These are phyloP conservation scores for Nemophila menziesii DNA, from an alignment of 257 asterid genomes.

Conservation along the genomic window DNA sequence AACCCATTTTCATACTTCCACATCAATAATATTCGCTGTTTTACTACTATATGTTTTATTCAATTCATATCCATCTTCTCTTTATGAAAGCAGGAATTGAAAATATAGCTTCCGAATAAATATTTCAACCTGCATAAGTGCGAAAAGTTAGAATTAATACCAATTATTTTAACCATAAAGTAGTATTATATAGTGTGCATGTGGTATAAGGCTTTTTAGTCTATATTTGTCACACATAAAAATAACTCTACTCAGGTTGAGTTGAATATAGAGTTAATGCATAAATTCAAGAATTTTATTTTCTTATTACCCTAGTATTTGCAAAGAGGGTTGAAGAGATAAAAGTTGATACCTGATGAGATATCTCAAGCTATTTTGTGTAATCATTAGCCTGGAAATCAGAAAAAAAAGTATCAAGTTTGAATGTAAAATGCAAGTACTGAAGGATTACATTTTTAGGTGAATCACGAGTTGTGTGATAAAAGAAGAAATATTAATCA, in stretches of 20 bases:
- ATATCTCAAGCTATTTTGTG: conserved; percentile 62
- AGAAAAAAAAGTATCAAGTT: not conserved
- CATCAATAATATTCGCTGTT: conserved; percentile 64
- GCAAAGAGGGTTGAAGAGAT: conserved; percentile 5
- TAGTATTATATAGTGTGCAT: no score
- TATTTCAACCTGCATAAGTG: conserved; percentile 61
- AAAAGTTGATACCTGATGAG: conserved; percentile 55
- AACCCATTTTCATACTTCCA: conserved; percentile 83
- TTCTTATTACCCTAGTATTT: not conserved
- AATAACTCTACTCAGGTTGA: not conserved
- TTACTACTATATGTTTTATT: conserved; percentile 77
- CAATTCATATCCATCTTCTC: conserved; percentile 46
- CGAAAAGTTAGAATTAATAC: not conserved
- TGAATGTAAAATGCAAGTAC: not conserved
- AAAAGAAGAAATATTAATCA: not conserved
- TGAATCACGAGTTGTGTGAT: not conserved
- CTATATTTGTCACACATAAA: no score
- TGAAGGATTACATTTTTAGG: no score
- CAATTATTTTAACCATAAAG: no score
- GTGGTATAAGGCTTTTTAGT: not conserved
- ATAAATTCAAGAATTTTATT: not conserved
- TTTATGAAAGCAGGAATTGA: conserved; percentile 82
- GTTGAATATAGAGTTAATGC: not conserved
- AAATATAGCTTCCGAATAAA: conserved; percentile 76
- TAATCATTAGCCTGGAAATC: conserved; percentile 59